A percentile compares a stretch with the other conserved stretches of the same genome.
Conservation (phyloP, 176 grass and related monocot species). For the Eleusine indica region DNA sequence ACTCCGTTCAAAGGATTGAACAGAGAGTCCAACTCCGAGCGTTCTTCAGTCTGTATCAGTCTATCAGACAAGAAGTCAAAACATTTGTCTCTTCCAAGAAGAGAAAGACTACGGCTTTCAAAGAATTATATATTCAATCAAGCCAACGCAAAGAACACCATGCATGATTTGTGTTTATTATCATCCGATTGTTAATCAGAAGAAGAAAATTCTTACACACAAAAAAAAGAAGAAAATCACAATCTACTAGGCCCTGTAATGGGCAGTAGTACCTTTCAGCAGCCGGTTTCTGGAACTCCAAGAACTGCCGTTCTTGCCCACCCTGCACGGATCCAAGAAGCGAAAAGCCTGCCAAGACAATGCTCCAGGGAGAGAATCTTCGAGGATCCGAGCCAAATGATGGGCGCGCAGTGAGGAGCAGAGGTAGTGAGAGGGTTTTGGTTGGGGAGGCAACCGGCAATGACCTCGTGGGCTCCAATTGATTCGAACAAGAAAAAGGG, state of each 20-base stretch:
- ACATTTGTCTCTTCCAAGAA: slow-evolving; percentile 17
- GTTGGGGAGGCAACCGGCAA: slow-evolving; percentile 45
- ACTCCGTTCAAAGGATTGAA: slow-evolving; percentile 11
- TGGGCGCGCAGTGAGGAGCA: slow-evolving; percentile 24
- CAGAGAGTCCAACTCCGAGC: background rate
- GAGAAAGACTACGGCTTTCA: slow-evolving; percentile 5
- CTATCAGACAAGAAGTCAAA: slow-evolving; percentile 51
- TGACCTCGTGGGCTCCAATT: slow-evolving; percentile 58
- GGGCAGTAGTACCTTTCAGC: slow-evolving; percentile 18
- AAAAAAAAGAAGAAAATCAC: background rate
- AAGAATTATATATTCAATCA: background rate
- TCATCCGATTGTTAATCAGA: background rate
- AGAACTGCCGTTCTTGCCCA: slow-evolving; percentile 22
- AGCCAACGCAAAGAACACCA: slow-evolving; percentile 38
- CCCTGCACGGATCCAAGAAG: slow-evolving; percentile 29
- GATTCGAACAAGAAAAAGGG: slow-evolving; percentile 55
- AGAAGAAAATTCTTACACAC: background rate
- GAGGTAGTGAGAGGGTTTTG: slow-evolving; percentile 37
- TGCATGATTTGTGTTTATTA: background rate
- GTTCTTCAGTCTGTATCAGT: slow-evolving; percentile 39
- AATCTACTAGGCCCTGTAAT: background rate
- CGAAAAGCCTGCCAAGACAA: slow-evolving; percentile 43
- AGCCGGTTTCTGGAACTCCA: slow-evolving; percentile 8
- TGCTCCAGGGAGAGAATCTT: slow-evolving; percentile 39
- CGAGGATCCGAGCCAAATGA: slow-evolving; percentile 20